A percentile compares a stretch with the other conserved stretches of the same genome.
phyloP scores from a whole-genome alignment of 192 early-diverging fungal genomes.

The Coemansia sp. region DNA sequence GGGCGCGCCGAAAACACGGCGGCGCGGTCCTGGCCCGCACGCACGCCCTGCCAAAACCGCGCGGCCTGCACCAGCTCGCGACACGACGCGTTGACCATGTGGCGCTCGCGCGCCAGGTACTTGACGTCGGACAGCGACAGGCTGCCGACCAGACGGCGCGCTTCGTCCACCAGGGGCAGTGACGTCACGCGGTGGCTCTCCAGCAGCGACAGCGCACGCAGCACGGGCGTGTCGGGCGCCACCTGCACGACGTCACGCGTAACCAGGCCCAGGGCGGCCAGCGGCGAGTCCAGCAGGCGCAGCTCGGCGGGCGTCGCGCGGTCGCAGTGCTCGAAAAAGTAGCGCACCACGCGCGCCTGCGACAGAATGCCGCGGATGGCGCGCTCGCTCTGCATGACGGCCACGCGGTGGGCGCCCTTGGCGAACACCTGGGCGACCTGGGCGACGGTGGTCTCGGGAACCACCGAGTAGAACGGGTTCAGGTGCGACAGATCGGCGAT shows the following conservation, averaged over 20 bases:
- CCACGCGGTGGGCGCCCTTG: slow-evolving; percentile 74
- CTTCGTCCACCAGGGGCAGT: slow-evolving; percentile 39
- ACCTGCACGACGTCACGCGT: slow-evolving; percentile 55
- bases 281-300: slow-evolving; percentile 21
- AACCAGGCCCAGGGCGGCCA: slow-evolving; percentile 58
- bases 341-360: slow-evolving; percentile 66
- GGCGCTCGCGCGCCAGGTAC: slow-evolving; percentile 42
- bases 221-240: slow-evolving; percentile 51
- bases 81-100: slow-evolving; percentile 55
- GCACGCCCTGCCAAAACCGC: slow-evolving; percentile 58
- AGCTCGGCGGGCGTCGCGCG: neutral
- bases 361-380: slow-evolving; percentile 73
- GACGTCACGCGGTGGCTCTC: slow-evolving; percentile 44
- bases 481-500: slow-evolving; percentile 66
- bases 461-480: slow-evolving; percentile 79
- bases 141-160: slow-evolving; percentile 22
- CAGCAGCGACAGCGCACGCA: slow-evolving; percentile 65
- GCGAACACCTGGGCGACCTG: slow-evolving; percentile 71
- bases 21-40: slow-evolving; percentile 59
- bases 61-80: slow-evolving; percentile 61
- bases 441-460: slow-evolving; percentile 68
- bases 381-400: slow-evolving; percentile 60
- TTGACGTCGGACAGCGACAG: slow-evolving; percentile 42
- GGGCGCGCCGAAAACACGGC: slow-evolving; percentile 75
- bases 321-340: slow-evolving; percentile 58